These are phyloP conservation scores for Ampelocalamus luodianensis DNA, from an alignment of 176 grass and related monocot species.

Conservation along the genomic window DNA sequence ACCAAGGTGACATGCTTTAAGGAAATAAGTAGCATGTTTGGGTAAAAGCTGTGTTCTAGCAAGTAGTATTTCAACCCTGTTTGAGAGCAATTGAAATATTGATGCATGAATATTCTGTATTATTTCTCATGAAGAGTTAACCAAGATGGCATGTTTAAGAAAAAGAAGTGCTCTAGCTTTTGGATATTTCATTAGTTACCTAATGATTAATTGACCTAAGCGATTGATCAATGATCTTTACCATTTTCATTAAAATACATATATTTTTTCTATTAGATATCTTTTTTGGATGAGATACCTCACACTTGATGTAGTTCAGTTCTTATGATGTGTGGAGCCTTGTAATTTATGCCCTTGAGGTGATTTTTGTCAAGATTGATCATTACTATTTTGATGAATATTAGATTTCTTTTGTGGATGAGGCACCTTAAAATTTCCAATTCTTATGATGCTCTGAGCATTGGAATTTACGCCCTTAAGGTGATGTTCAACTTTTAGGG, in stretches of 20 bases:
- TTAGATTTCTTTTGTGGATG: conserved; percentile 36
- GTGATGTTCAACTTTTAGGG: conserved; percentile 42
- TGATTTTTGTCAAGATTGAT: conserved; percentile 6
- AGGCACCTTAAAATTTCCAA: conserved; percentile 1
- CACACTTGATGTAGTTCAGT: neutral
- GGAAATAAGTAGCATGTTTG: neutral
- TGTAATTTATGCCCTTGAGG: conserved; percentile 6
- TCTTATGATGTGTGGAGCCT: conserved; percentile 41
- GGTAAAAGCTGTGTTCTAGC: neutral
- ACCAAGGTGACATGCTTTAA: neutral
- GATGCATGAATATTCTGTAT: neutral
- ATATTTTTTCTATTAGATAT: neutral
- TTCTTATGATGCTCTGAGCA: conserved; percentile 32
- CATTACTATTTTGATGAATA: conserved; percentile 7
- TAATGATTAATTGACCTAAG: neutral
- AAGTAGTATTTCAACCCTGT: neutral
- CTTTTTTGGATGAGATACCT: neutral
- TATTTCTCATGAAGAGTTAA: neutral
- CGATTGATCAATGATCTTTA: neutral
- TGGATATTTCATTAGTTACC: neutral
- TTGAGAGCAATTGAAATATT: conserved; percentile 22
- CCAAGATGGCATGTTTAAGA: neutral
- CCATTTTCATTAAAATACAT: neutral
- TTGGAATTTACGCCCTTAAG: conserved; percentile 3
- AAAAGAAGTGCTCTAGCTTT: neutral